phyloP scores from a whole-genome alignment of 805 yeast species.

The Grigorovia transvaalensis region DNA sequence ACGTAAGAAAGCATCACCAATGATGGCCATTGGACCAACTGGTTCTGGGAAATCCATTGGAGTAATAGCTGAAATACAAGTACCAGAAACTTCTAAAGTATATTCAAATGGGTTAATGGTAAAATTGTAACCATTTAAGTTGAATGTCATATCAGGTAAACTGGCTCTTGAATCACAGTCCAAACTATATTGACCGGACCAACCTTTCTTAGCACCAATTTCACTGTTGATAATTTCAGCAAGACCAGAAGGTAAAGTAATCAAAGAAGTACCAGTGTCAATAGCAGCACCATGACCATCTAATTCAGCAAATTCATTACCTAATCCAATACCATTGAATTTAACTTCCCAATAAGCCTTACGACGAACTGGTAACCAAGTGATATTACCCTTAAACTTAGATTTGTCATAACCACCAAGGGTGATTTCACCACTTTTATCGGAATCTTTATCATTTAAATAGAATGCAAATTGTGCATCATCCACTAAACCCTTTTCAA shows the following conservation, averaged over 20 bases:
- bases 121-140: conserved; percentile 82
- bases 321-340: conserved; percentile 82
- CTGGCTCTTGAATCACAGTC: conserved; percentile 80
- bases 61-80: conserved; percentile 92
- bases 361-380: conserved; percentile 97
- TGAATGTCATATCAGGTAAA: conserved; percentile 88
- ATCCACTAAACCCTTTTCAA: conserved; percentile 71
- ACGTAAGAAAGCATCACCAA: conserved; percentile 97
- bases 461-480: conserved; percentile 80
- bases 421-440: conserved; percentile 79
- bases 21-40: conserved; percentile 89
- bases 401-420: conserved; percentile 87
- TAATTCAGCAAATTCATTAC: conserved; percentile 82
- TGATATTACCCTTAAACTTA: conserved; percentile 70
- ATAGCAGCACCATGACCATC: conserved; percentile 88
- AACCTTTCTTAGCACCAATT: conserved; percentile 94
- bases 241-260: conserved; percentile 87
- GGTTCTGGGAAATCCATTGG: conserved; percentile 98
- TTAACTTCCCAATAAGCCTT: conserved; percentile 99
- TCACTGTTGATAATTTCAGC: conserved; percentile 92
- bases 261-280: conserved; percentile 96
- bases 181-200: conserved; percentile 94
- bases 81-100: conserved; percentile 87
- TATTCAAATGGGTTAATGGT: conserved; percentile 84
- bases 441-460: conserved; percentile 72